phyloP scores from a whole-genome alignment of 305 asterid species.

The Fraxinus nigra region DNA sequence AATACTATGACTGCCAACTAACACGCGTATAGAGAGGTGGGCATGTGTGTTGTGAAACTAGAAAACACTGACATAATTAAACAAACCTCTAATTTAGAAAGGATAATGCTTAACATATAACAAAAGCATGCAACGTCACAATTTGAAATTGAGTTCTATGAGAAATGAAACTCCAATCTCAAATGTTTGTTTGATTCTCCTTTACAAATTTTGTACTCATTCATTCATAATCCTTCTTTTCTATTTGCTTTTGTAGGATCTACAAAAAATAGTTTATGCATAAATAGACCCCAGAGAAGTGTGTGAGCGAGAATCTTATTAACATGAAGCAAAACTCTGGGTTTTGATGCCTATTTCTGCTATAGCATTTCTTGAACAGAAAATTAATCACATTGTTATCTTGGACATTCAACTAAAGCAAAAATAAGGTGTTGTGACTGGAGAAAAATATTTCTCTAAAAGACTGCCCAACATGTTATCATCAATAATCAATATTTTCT shows the following conservation, averaged over 20 bases:
- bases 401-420: neutral
- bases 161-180: conserved; percentile 3
- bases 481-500: neutral
- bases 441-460: neutral
- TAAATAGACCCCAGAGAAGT: neutral
- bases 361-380: neutral
- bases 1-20: neutral
- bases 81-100: neutral
- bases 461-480: neutral
- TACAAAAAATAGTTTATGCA: neutral
- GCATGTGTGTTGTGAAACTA: neutral
- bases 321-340: neutral
- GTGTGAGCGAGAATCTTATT: neutral
- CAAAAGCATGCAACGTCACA: neutral
- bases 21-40: neutral
- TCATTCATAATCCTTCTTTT: neutral
- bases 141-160: neutral
- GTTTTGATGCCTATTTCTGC: neutral
- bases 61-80: neutral
- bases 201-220: neutral
- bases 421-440: neutral
- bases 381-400: neutral
- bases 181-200: neutral
- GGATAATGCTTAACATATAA: neutral
- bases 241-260: neutral